Conservation (phyloP, 306 rosid species). For the Carpinus fangiana region DNA sequence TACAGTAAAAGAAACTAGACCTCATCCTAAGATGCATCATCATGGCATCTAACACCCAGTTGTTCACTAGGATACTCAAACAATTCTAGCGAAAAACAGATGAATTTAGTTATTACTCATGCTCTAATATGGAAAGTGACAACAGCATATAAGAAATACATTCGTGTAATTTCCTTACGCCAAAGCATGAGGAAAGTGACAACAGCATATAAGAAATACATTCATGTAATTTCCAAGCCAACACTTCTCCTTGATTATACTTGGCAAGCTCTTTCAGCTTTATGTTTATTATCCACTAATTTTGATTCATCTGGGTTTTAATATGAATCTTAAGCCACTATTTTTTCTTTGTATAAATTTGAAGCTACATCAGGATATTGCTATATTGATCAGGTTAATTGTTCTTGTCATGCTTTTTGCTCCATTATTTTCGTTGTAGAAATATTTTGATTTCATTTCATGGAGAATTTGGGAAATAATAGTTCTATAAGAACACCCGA, state of each 20-base stretch:
- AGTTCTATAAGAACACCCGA: no score
- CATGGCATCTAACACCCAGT: constrained; percentile 14
- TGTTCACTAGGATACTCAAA: not conserved
- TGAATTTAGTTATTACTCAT: not conserved
- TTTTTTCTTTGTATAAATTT: not conserved
- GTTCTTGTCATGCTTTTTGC: not conserved
- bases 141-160: not conserved
- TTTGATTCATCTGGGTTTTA: not conserved
- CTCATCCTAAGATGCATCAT: constrained; percentile 10
- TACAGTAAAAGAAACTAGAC: constrained; percentile 7
- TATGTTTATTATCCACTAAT: constrained; percentile 8
- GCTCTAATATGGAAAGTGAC: constrained; percentile 1
- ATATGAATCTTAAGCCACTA: not conserved
- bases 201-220: not conserved
- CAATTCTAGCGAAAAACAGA: constrained; percentile 4
- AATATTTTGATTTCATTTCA: not conserved
- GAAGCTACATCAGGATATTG: not conserved
- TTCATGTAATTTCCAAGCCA: not conserved
- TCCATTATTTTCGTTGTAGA: not conserved
- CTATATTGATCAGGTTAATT: not conserved
- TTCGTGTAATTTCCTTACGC: constrained; percentile 1
- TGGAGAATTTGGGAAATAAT: no score
- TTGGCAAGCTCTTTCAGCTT: constrained; percentile 8
- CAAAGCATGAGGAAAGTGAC: not conserved
- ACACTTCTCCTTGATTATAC: not conserved